Evolutionary conservation across 2,329 filamentous ascomycete genomes (phyloP), one percentile per base, ranked within the genome.

Genomic region (Talaromyces islandicus): DNA sequence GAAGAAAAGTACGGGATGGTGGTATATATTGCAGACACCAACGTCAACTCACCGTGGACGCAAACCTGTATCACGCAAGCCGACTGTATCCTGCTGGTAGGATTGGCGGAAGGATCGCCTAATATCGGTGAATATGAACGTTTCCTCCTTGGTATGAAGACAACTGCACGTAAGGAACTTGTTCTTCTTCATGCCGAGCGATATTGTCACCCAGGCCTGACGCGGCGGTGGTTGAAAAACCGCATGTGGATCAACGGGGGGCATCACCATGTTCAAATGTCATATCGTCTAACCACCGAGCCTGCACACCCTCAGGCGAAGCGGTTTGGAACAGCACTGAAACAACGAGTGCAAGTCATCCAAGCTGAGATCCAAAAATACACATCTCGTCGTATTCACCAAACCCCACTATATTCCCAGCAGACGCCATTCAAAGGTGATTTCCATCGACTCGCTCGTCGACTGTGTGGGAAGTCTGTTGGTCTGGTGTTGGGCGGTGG

Each of bases 341-440:
- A 97, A 73, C 90, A 97, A 69, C 82, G 92, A 38, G 94, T 99
- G 5, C 93, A 99, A 73, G 92, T 94, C 6, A 75, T 99, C 4
- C 94, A 97, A 71, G 94, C 94, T 0, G 94, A 97, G 71, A 97
- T 99, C 21, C 93, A 97, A 70, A 97, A 97, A 72, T 99, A 97
- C 72, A 97, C 95, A 0, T 96, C 92, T 1, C 85, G 91, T n/a
- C 88, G 90, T 65, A 87, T 96, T n/a, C 87, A 90, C 27, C 92
- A 96, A 67, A 89, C 88, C 3, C 89, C 92, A 0, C 85, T 96
- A 38, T 99, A 97, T 71, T 92, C 92, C 0, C 88, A 92, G 0
- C 91, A 97, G 58, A 92, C 91, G 0, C 89, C 92, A 0, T 96
- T 92, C 79, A 99, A 99, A 73, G 91, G 94, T 2, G 94, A 99